Evolutionary conservation across 768 basidiomycete species (phyloP).

Genomic region (Candolleomyces eurysporus): DNA sequence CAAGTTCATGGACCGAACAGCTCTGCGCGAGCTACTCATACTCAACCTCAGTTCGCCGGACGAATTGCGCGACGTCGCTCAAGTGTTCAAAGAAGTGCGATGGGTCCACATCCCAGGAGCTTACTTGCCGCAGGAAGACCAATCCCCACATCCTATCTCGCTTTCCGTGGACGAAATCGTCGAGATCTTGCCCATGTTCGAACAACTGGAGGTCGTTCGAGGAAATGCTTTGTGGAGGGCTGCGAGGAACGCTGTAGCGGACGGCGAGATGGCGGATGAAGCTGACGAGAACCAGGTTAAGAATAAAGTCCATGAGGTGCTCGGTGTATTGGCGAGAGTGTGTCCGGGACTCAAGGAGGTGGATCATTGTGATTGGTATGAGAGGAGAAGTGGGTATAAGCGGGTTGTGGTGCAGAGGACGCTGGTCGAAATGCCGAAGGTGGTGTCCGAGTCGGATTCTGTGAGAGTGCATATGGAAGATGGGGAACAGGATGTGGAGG

Average conservation of each 20-base stretch:
- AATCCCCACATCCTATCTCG: constrained; percentile 18
- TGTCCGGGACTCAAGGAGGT: constrained; percentile 42
- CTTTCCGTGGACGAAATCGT: constrained; percentile 36
- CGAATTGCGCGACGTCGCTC: constrained; percentile 30
- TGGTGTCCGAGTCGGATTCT: background rate
- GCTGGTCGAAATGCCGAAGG: background rate
- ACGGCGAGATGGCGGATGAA: constrained; percentile 17
- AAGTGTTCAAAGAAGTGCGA: constrained; percentile 36
- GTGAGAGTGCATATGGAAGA: background rate
- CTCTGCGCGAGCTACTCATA: constrained; percentile 32
- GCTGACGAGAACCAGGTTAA: too few relatives aligned
- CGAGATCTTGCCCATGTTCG: constrained; percentile 37
- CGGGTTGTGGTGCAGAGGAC: constrained; percentile 38
- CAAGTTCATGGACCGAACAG: constrained; percentile 22
- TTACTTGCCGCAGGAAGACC: constrained; percentile 14
- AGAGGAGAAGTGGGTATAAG: constrained; percentile 30
- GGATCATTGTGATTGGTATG: constrained; percentile 37
- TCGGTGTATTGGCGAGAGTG: constrained; percentile 35
- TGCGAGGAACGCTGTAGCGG: constrained; percentile 12
- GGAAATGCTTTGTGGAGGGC: constrained; percentile 43
- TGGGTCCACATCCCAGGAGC: constrained; percentile 38
- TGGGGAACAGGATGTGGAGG: constrained; percentile 11
- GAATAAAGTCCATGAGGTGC: constrained; percentile 39
- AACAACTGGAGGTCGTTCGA: constrained; percentile 41
- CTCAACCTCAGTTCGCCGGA: constrained; percentile 27